Evolutionary conservation across 148 eudicot species (phyloP), one percentile per base, ranked within the genome.

Genomic region (Vaccinium corymbosum): DNA sequence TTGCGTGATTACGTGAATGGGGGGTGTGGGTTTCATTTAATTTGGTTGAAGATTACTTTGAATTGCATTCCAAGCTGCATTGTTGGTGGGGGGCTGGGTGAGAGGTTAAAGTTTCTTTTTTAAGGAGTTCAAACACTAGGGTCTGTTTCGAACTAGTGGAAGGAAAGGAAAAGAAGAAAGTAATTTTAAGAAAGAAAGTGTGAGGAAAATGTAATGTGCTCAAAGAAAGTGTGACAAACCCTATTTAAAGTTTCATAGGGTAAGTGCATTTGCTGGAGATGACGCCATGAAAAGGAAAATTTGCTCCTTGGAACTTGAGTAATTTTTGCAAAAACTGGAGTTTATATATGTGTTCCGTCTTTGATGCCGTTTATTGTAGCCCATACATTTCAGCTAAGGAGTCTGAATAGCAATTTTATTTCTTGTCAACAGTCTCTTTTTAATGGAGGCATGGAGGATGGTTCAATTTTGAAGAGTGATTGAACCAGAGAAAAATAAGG

Each of bases 401-500:
- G 20, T 14, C 75, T 71, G 68, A 70, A 71, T 32, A 71, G 75
- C 29, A 71, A 71, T 3, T 71, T 27, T 27, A 6, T 22, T 68
- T 68, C 38, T 68, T 68, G 35, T 27, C 73, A 13, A 11, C 11
- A 68, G 38, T 27, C 6, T 27, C 17, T 71, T 71, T 71, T 29
- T 27, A 4, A 15, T 38, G 51, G 29, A 20, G 66, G 55, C 13
- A 48, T 48, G 35, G 62, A 49, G 51, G 77, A 81, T 25, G 27
- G n/a, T 81, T 17, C 20, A 12, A 27, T 51, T 66, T 9, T 82
- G 78, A 71, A 51, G 86, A 90, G 57, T 84, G 94, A 88, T 53
- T 81, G 85, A 82, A 62, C 66, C 75, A 86, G 82, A 52, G 93
- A 88, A 56, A 56, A 89, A 87, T 42, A 95, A 87, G 16, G 94